Base-by-base conservation (phyloP, 176 grass and related monocot species). In the Olyra latifolia region DNA sequence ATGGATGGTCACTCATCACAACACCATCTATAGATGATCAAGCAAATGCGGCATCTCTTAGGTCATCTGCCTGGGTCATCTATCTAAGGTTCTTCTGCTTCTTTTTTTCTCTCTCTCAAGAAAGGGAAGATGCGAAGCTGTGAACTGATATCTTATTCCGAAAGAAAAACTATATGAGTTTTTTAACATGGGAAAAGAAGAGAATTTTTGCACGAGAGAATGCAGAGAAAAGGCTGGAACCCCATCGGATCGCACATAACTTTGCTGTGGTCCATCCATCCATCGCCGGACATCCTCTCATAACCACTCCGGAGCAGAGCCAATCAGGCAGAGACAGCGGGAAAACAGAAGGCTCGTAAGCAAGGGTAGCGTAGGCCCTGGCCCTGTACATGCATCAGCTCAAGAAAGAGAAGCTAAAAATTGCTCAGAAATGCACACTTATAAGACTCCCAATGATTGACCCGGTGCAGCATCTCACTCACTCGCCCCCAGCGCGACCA, bases 321-420 rank as follows among this genome's bases (percentile, higher is more conserved):
- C 81, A 88, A 75, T 68, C 60, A 35, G 60, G 52, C 43, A 35
- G 12, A 43, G 81, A 84, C 87, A 80, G 53, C 75, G 62, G 40
- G 66, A 79, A 69, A 80, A 44, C 20, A 55, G 63, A 83, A 46
- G n/a, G 48, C 28, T 57, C 52, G 2, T 2, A 29, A 40, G 62
- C 46, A 53, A 57, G 6, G 29, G 43, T 30, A 70, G 61, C 32
- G 32, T 35, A 35, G 32, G 32, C 32, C 32, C 32, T 35, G 32
- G 35, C 27, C 29, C 56, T 69, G 25, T 62, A 40, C 17, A 64
- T 38, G 63, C 62, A 75, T 20, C 17, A 55, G 43, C 14, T 73
- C 58, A 7, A 50, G 32, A 16, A 69, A 29, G 20, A 50, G 3
- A 5, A 50, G 45, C 43, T 46, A 53, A 45, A 49, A 50, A 67